These are phyloP conservation scores for Erythrophleum ivorense DNA, from an alignment of 331 rosid species.

Conservation along the genomic window DNA sequence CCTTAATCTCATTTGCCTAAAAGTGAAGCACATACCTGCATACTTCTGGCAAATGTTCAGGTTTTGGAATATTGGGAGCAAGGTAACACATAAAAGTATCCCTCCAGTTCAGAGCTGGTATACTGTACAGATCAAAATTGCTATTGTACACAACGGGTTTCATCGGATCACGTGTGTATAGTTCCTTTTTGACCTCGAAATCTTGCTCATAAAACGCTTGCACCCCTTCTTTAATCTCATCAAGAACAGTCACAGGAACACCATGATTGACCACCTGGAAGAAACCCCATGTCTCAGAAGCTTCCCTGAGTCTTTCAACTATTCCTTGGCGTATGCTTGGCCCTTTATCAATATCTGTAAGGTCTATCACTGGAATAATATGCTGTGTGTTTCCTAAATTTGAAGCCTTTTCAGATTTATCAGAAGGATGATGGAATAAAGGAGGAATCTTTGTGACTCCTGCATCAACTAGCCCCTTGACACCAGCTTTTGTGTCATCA, in stretches of 20 bases:
- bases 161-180: conserved; percentile 41
- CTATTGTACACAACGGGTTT: conserved; percentile 42
- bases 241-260: conserved; percentile 44
- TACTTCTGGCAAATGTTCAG: conserved; percentile 51
- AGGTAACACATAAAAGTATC: conserved; percentile 38
- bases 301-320: conserved; percentile 47
- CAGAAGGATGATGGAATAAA: conserved; percentile 50
- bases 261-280: conserved; percentile 68
- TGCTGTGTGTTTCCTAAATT: conserved; percentile 2
- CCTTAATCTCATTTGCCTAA: neutral
- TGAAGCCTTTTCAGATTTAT: conserved; percentile 10
- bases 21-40: conserved; percentile 44
- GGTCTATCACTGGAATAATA: conserved; percentile 55
- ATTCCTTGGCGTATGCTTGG: conserved; percentile 33
- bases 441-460: conserved; percentile 51
- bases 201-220: conserved; percentile 57
- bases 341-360: conserved; percentile 32
- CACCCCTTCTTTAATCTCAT: conserved; percentile 51
- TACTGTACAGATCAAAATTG: conserved; percentile 49
- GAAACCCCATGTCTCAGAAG: conserved; percentile 64
- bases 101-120: conserved; percentile 54
- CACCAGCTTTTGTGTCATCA: conserved; percentile 68
- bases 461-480: conserved; percentile 71
- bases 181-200: conserved; percentile 50
- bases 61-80: conserved; percentile 51